Percentiles rank a stretch among this genome's conserved stretches.
phyloP scores from a whole-genome alignment of 116 monocot species.

The Posidonia oceanica region DNA sequence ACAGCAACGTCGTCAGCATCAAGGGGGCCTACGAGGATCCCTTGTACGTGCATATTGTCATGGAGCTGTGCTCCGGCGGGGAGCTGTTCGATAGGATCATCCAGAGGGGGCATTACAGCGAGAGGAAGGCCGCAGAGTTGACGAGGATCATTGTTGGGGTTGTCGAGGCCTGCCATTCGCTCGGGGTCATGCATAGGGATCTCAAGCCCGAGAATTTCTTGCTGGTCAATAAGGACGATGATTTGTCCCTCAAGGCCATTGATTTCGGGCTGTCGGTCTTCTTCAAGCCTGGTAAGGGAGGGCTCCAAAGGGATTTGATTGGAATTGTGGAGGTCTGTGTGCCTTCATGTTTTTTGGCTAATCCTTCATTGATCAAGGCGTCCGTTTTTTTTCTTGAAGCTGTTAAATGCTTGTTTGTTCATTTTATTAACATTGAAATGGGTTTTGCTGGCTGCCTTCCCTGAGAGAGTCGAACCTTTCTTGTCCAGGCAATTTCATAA shows the following conservation, averaged over 20 bases:
- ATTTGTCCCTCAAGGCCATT: conserved; percentile 58
- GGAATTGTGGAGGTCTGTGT: background rate
- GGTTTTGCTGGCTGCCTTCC: no score
- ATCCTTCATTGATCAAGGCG: no score
- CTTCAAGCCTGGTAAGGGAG: conserved; percentile 55
- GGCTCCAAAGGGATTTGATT: background rate
- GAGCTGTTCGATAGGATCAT: conserved; percentile 66
- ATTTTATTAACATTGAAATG: no score
- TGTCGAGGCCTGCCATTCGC: conserved; percentile 61
- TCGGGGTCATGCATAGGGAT: conserved; percentile 63
- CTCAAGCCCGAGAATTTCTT: conserved; percentile 78
- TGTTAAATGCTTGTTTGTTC: no score
- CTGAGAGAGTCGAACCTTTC: no score
- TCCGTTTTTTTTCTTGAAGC: no score
- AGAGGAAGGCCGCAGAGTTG: conserved; percentile 53
- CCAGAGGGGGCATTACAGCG: conserved; percentile 51
- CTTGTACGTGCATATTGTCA: conserved; percentile 56
- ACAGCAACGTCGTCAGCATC: conserved; percentile 45
- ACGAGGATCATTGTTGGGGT: conserved; percentile 47
- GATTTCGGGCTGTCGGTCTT: conserved; percentile 70
- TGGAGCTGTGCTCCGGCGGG: conserved; percentile 63
- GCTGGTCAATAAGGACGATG: conserved; percentile 44
- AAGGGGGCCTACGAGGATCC: conserved; percentile 58
- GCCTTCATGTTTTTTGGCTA: no score
- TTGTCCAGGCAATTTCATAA: no score